Conservation (phyloP, 164 flowering plant species). For the Platanus orientalis region DNA sequence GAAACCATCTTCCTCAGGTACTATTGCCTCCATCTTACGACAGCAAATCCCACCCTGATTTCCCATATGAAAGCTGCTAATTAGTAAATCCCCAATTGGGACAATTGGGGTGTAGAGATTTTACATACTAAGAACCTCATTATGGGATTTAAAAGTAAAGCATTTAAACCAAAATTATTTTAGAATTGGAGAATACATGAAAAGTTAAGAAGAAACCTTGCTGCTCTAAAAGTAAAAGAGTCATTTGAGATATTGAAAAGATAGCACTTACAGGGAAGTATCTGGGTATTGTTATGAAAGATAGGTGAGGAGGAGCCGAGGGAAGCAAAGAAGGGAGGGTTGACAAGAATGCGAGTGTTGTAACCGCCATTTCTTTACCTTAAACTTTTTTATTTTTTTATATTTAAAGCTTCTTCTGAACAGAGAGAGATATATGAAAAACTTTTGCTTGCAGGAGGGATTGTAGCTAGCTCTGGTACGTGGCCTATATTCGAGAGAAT, state of each 20-base stretch:
- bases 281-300: constrained; percentile 8
- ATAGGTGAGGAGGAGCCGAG: constrained; percentile 5
- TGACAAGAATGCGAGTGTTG: constrained; percentile 24
- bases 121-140: not conserved
- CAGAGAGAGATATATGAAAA: no score
- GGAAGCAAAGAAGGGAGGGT: constrained; percentile 17
- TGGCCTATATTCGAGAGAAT: no score
- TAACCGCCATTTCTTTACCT: constrained; percentile 8
- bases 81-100: not conserved
- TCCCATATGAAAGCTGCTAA: not conserved
- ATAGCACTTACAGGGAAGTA: constrained; percentile 15
- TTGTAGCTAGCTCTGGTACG: no score
- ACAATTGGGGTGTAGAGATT: not conserved
- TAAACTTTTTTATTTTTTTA: no score
- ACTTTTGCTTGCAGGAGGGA: no score
- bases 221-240: not conserved
- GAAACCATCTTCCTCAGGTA: constrained; percentile 25
- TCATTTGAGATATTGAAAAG: not conserved
- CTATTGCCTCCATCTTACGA: constrained; percentile 26
- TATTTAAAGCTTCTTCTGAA: no score
- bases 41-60: constrained; percentile 51
- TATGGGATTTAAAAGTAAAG: not conserved
- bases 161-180: not conserved
- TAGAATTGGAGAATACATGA: not conserved
- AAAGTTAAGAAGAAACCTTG: not conserved